Conservation (phyloP, 257 asterid species). For the Linaria vulgaris region DNA sequence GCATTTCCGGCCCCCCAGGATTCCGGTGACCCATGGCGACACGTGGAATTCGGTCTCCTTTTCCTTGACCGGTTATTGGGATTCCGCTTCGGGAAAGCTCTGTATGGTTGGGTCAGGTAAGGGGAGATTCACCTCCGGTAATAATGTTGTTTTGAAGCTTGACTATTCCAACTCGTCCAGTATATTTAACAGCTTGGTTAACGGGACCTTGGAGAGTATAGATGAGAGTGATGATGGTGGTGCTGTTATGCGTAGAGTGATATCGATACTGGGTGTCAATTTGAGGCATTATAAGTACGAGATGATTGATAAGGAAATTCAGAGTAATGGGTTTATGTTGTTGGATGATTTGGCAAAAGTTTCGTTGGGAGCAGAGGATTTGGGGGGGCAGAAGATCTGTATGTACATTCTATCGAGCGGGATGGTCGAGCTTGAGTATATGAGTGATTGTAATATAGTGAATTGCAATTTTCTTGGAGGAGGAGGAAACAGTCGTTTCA, state of each 20-base stretch:
- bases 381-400: slow-evolving; percentile 42
- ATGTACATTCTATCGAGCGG: slow-evolving; percentile 36
- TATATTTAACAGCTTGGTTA: slow-evolving; percentile 63
- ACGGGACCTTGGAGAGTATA: slow-evolving; percentile 57
- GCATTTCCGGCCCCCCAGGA: slow-evolving; percentile 63
- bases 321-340: slow-evolving; percentile 39
- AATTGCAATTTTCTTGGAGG: slow-evolving; percentile 58
- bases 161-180: slow-evolving; percentile 63
- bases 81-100: slow-evolving; percentile 67
- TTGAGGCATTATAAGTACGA: slow-evolving; percentile 65
- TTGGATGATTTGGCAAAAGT: slow-evolving; percentile 43
- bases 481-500: slow-evolving; percentile 31
- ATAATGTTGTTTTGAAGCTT: slow-evolving; percentile 67
- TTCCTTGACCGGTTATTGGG: slow-evolving; percentile 67
- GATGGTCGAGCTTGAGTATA: slow-evolving; percentile 46
- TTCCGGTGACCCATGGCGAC: slow-evolving; percentile 41
- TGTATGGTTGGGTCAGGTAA: slow-evolving; percentile 81
- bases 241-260: slow-evolving; percentile 27
- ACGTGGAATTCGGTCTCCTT: slow-evolving; percentile 29
- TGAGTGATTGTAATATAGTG: slow-evolving; percentile 49
- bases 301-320: slow-evolving; percentile 60
- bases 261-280: slow-evolving; percentile 57
- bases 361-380: slow-evolving; percentile 46
- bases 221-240: slow-evolving; percentile 24
- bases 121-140: slow-evolving; percentile 32